Base-by-base conservation (phyloP, 2,329 filamentous ascomycete species). In the Aplosporella prunicola region DNA sequence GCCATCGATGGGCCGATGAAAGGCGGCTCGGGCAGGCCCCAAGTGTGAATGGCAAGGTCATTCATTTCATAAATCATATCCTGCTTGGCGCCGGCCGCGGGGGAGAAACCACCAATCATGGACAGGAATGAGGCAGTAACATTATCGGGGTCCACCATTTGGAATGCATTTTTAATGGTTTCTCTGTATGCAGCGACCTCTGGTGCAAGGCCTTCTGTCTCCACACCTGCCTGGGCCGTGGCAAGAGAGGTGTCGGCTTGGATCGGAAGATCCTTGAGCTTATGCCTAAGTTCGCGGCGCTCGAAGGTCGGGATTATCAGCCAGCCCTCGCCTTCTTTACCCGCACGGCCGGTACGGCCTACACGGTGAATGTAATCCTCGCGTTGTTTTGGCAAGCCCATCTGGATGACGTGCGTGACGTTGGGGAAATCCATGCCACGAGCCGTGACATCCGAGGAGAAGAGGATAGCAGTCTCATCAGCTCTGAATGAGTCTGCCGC, bases 401-500 rank as follows among this genome's bases (percentile, higher is more conserved):
- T 45, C 45, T 71, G 68, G 28, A 71, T 66, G 31, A 71, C 67
- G 48, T 70, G 67, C 0, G 64, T 66, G 3, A 71, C 68, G 30
- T 69, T 61, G 4, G 68, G 68, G 43, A 71, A 71, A 41, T 71
- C 68, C 67, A 71, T 69, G 20, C 68, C 68, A 26, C 67, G 56
- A 9, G 68, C 67, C 8, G 68, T 69, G 26, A 71, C 68, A 44
- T 71, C 67, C 2, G 66, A 67, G 2, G 64, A 66, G 40, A 71
- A 56, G 16, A 71, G 54, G 13, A 69, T 67, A 18, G 69, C 85
- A 20, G 69, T 71, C 18, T 62, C 54, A n/a, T 74, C 62, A 10
- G 51, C 52, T 30, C 83, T 78, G 75, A 95, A 98, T 17, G 49
- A 54, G 0, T 89, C 76, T 1, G 89, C 78, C 23, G 76, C 76